Evolutionary conservation across 495 filamentous ascomycete genomes (phyloP).

Genomic region (Lophiotrema nucula): DNA sequence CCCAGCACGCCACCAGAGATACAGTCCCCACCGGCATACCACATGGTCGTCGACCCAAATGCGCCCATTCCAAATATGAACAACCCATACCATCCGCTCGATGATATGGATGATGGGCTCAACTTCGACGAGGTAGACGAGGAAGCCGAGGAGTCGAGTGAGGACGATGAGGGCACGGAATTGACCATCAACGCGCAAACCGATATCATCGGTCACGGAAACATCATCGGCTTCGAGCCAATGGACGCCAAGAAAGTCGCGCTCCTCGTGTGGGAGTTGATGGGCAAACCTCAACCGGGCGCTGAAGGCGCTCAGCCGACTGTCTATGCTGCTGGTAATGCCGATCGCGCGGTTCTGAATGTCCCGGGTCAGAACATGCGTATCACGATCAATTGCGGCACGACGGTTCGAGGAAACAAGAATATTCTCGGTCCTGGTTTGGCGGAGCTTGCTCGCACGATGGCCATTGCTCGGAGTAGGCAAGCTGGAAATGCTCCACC

Average conservation of each 20-base stretch:
- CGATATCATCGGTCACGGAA: conserved; percentile 19
- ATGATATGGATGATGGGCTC: background rate
- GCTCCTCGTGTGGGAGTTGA: conserved; percentile 1
- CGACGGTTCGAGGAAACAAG: conserved; percentile 20
- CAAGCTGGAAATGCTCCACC: too few species aligned
- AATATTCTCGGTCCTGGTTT: conserved; percentile 16
- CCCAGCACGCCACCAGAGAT: background rate
- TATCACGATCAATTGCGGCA: conserved; percentile 22
- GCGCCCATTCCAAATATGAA: conserved; percentile 7
- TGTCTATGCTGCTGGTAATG: too few species aligned
- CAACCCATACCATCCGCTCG: conserved; percentile 3
- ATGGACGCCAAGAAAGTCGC: conserved; percentile 5
- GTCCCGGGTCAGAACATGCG: too few species aligned
- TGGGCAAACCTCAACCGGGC: background rate
- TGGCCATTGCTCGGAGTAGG: too few species aligned
- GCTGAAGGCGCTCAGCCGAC: background rate
- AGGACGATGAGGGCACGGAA: conserved; percentile 1
- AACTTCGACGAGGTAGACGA: background rate
- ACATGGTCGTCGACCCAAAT: conserved; percentile 12
- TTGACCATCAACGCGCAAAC: conserved; percentile 18
- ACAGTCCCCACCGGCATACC: conserved; percentile 11
- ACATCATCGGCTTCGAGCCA: conserved; percentile 7
- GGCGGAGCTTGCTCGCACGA: conserved; percentile 10
- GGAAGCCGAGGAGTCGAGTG: conserved; percentile 4
- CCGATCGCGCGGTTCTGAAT: too few species aligned